Base-by-base conservation (phyloP, 495 filamentous ascomycete species). In the Articulospora tetracladia region DNA sequence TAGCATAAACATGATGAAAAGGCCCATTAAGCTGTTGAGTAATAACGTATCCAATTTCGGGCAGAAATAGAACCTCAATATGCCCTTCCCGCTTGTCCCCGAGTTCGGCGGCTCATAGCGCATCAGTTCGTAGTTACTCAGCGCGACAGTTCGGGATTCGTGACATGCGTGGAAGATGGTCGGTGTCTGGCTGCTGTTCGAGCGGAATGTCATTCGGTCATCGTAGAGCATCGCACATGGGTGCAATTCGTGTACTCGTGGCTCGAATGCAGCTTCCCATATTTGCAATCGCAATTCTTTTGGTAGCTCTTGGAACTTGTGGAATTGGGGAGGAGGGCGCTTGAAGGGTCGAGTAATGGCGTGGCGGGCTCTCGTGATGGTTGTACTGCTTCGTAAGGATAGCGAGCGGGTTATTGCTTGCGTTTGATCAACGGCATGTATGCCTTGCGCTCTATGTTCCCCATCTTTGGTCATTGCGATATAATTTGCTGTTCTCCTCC, bases 141-240 rank as follows among this genome's bases (percentile, higher is more conserved):
- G 20, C 6, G 69, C 68, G 1, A 68, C 46, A 0, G 49, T 41
- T 17, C 80, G 61, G 63, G 80, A 70, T 77, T 83, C 71, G 23
- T 34, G 65, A 32, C 66, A 67, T 1, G 61, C 62, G 54, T 68
- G 68, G 63, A 73, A 69, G 4, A 70, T 56, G 0, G 58, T 22
- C 0, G 71, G 69, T 15, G 66, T 64, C 1, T 44, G 20, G 22
- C 52, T 46, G 23, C 36, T 36, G 54, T 68, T 68, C 12, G 66
- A 65, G 1, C 65, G 65, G 49, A 68, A 68, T 30, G 59, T 65
- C 56, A 68, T 62, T 6, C 59, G 59, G 3, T 59, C 60, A 23
- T 68, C 60, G 36, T 63, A 60, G 23, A 65, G 57, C 15, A 60
- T 68, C 1, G 59, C 59, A 49, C 62, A 65, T 22, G 66, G 66